Evolutionary conservation across 108 stramenopile species (phyloP).

Genomic region (Skeletonema costatum): DNA sequence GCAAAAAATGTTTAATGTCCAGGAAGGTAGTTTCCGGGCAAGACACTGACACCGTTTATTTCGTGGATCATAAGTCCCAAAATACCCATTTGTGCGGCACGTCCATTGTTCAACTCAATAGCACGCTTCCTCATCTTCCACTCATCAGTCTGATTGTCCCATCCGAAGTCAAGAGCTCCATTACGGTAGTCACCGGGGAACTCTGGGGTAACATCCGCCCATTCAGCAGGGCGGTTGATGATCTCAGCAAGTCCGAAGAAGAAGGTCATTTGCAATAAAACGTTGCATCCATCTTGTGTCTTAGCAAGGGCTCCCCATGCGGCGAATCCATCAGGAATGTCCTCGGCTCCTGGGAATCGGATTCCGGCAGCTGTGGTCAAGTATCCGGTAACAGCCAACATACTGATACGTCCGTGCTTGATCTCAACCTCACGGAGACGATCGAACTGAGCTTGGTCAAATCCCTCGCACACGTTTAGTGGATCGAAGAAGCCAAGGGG

Average conservation of each 20-base stretch:
- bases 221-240: conserved; percentile 40
- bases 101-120: conserved; percentile 63
- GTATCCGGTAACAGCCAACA: conserved; percentile 55
- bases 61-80: not conserved
- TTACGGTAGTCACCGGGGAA: conserved; percentile 81
- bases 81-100: conserved; percentile 4
- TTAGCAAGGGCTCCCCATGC: conserved; percentile 28
- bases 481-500: conserved; percentile 70
- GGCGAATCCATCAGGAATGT: conserved; percentile 48
- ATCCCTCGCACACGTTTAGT: conserved; percentile 58
- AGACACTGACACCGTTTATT: conserved; percentile 7
- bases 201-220: conserved; percentile 60
- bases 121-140: conserved; percentile 75
- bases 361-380: conserved; percentile 65
- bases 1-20: not conserved
- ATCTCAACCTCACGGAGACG: conserved; percentile 70
- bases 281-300: conserved; percentile 42
- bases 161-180: conserved; percentile 76
- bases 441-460: conserved; percentile 49
- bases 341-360: conserved; percentile 45
- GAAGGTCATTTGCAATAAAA: conserved; percentile 26
- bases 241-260: conserved; percentile 26
- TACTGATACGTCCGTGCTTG: conserved; percentile 64
- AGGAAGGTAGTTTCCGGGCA: conserved; percentile 1
- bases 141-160: conserved; percentile 65